These are phyloP conservation scores for Orobanche coerulescens DNA, from an alignment of 257 asterid genomes.

Conservation along the genomic window DNA sequence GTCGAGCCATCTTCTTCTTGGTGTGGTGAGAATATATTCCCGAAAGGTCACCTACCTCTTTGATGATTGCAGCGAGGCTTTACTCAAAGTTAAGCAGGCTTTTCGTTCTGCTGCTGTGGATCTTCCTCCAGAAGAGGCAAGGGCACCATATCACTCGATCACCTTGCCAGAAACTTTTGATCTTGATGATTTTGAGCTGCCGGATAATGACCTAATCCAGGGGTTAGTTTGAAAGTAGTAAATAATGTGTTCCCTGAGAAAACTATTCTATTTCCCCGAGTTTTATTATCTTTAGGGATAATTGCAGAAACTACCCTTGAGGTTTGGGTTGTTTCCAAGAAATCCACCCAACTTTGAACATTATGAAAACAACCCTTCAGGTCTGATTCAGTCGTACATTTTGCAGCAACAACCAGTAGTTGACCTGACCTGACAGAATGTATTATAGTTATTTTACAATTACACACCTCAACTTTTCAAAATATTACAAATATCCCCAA, in stretches of 20 bases:
- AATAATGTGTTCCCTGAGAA: not conserved
- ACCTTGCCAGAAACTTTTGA: constrained; percentile 97
- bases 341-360: not conserved
- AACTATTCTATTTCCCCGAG: not conserved
- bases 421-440: no score
- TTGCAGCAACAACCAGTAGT: no score
- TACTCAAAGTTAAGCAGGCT: constrained; percentile 93
- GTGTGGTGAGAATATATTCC: constrained; percentile 92
- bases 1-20: constrained; percentile 98
- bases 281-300: no score
- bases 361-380: no score
- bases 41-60: constrained; percentile 95
- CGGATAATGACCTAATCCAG: constrained; percentile 82
- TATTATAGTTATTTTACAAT: no score
- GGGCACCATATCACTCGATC: constrained; percentile 97
- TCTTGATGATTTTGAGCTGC: constrained; percentile 98
- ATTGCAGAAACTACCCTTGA: no score
- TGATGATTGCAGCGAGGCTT: constrained; percentile 95
- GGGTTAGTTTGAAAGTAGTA: constrained; percentile 55
- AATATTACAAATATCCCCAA: no score
- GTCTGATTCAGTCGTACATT: no score
- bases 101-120: constrained; percentile 98
- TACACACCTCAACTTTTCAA: no score
- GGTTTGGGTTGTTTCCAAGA: not conserved
- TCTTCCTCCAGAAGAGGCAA: constrained; percentile 96